Evolutionary conservation across 2,329 filamentous ascomycete genomes (phyloP), one percentile per base, ranked within the genome.

Genomic region (Calonectria leucothoes): DNA sequence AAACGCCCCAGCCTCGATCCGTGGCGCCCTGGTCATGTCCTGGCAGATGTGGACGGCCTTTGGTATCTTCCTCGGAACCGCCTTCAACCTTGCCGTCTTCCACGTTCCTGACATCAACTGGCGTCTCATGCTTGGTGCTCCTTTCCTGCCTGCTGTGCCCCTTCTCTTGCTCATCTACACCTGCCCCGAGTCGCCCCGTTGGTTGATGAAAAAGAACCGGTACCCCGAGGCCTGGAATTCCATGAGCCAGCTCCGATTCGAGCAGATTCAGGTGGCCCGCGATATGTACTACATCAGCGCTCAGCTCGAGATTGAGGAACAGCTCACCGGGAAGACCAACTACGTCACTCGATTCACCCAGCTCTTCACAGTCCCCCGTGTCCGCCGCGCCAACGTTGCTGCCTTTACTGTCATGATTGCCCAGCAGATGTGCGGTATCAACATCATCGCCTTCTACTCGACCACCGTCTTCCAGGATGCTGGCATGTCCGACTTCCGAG

Each of bases 351-450:
- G 91, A 23, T 89, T 91, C 71, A 81, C 86, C 33, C 89, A 94
- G 82, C 86, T 93, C 25, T 93, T 94, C 81, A 93, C 91, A 31
- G 88, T 94, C 66, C 92, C 93, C 0, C 89, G 93, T 71, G 87
- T 94, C 15, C 89, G 93, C 59, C 89, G 93, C 51, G 95, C 95
- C 15, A 95, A 92, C 20, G 88, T 94, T 59, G 95, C 94, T 14
- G 94, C 94, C 1, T 94, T 93, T 78, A 92, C 92, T 3, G 94
- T 97, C 80, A 97, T 97, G 94, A 91, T 94, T 82, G 91, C 91
- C 3, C 92, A 94, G 83, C 92, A 94, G 83, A 92, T 94, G 88
- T 93, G 91, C 78, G 89, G 82, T 29, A 84, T 93, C 83, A 94
- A 94, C 81, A 93, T 94, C 75, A 93, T 94, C 72, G 91, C 93